phyloP scores from a whole-genome alignment of 208 protist genomes.

The Zelonia costaricensis region DNA sequence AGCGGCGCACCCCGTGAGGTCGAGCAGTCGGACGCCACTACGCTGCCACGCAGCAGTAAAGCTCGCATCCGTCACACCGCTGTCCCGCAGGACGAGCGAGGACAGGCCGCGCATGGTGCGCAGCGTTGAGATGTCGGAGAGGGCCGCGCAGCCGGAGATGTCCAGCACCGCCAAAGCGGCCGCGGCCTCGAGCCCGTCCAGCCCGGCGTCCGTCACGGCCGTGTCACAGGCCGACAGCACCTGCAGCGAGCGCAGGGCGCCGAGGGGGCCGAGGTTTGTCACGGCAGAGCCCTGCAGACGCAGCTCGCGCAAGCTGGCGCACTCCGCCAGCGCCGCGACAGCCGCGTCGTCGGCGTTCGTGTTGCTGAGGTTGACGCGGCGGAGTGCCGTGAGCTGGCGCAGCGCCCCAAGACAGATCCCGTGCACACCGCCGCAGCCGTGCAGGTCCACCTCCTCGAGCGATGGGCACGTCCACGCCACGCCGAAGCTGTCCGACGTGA shows the following conservation, averaged over 20 bases:
- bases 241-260: slow-evolving; percentile 24
- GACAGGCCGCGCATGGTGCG: slow-evolving; percentile 23
- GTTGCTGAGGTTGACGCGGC: slow-evolving; percentile 32
- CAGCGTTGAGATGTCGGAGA: slow-evolving; percentile 30
- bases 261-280: slow-evolving; percentile 29
- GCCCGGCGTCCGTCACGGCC: slow-evolving; percentile 24
- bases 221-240: slow-evolving; percentile 28
- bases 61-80: slow-evolving; percentile 32
- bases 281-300: slow-evolving; percentile 32
- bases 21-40: slow-evolving; percentile 4
- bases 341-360: slow-evolving; percentile 30
- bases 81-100: slow-evolving; percentile 27
- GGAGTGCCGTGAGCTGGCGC: slow-evolving; percentile 6
- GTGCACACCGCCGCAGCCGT: slow-evolving; percentile 1
- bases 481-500: slow-evolving; percentile 14
- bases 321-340: slow-evolving; percentile 33
- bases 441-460: slow-evolving; percentile 26
- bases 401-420: slow-evolving; percentile 2
- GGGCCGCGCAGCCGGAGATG: slow-evolving; percentile 30
- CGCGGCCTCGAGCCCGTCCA: slow-evolving; percentile 27
- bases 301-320: slow-evolving; percentile 29
- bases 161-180: slow-evolving; percentile 31
- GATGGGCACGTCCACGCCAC: slow-evolving; percentile 6
- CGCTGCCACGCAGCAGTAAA: slow-evolving; percentile 13
- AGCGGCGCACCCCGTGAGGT: slow-evolving; percentile 5